Percentiles rank a stretch among this genome's conserved stretches.
These are phyloP conservation scores for Phylloporus arenicola DNA, from an alignment of 768 basidiomycete genomes.

Conservation along the genomic window DNA sequence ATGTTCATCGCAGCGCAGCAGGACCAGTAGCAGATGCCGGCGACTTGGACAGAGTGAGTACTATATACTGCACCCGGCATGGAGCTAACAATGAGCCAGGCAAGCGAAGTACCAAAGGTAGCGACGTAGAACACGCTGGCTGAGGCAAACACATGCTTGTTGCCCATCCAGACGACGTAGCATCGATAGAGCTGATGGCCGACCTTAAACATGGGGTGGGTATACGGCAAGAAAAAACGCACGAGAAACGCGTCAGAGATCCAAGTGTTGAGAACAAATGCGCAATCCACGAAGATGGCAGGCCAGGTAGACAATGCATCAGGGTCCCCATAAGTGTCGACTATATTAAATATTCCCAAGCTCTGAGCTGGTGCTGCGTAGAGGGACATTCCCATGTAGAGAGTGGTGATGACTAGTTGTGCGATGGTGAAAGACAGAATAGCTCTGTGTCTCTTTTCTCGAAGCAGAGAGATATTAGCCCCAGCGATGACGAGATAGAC, in stretches of 20 bases:
- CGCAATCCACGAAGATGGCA: slow-evolving; percentile 3
- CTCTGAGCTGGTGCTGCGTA: slow-evolving; percentile 13
- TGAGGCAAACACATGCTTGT: neutral
- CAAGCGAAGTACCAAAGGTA: slow-evolving; percentile 13
- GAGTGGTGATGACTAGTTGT: slow-evolving; percentile 16
- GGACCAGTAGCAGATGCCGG: slow-evolving; percentile 12
- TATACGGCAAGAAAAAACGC: neutral
- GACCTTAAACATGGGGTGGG: neutral
- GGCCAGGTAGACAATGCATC: slow-evolving; percentile 17
- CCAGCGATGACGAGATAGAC: slow-evolving; percentile 10
- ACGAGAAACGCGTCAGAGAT: slow-evolving; percentile 21
- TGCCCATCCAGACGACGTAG: slow-evolving; percentile 15
- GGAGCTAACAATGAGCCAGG: slow-evolving; percentile 13
- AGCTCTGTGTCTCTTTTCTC: slow-evolving; percentile 12
- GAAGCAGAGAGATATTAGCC: slow-evolving; percentile 14
- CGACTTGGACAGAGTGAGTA: slow-evolving; percentile 8
- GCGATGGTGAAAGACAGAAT: slow-evolving; percentile 9
- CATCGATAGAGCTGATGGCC: slow-evolving; percentile 18
- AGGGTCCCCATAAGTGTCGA: neutral
- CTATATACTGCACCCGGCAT: slow-evolving; percentile 16
- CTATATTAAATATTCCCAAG: slow-evolving; percentile 8
- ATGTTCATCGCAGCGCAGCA: slow-evolving; percentile 15
- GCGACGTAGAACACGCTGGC: slow-evolving; percentile 15
- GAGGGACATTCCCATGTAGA: slow-evolving; percentile 18
- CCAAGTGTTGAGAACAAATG: slow-evolving; percentile 20